Evolutionary conservation across 2,329 filamentous ascomycete genomes (phyloP).

Genomic region (Epichloe sp.): DNA sequence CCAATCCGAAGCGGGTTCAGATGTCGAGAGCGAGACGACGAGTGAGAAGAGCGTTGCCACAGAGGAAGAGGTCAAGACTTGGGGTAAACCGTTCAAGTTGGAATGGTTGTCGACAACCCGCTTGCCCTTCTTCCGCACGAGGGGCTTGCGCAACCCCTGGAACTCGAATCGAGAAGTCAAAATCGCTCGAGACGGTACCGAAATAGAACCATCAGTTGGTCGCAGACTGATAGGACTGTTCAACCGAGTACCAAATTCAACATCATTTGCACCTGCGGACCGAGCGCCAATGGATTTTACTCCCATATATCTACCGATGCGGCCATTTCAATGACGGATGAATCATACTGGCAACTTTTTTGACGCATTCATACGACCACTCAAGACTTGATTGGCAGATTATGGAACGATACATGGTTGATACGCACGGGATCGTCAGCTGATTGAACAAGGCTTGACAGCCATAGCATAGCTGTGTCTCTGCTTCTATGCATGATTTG

Average conservation of each 20-base stretch:
- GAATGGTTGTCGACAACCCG: conserved; percentile 78
- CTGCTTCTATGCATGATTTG: too few relatives aligned
- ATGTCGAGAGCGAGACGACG: conserved; percentile 27
- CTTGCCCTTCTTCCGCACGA: conserved; percentile 78
- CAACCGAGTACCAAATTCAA: conserved; percentile 38
- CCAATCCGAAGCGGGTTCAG: conserved; percentile 32
- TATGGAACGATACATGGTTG: too few relatives aligned
- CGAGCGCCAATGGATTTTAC: conserved; percentile 22
- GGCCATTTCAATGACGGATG: conserved; percentile 19
- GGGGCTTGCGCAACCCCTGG: conserved; percentile 83
- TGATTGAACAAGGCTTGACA: too few relatives aligned
- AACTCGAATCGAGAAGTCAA: conserved; percentile 94
- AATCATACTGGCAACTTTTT: background rate
- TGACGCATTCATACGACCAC: background rate
- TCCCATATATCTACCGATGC: conserved; percentile 25
- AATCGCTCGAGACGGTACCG: conserved; percentile 87
- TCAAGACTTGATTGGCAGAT: background rate
- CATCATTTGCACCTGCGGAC: conserved; percentile 15
- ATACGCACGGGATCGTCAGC: too few relatives aligned
- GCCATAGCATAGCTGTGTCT: too few relatives aligned
- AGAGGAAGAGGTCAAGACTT: conserved; percentile 48
- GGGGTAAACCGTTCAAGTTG: conserved; percentile 84
- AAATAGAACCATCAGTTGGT: conserved; percentile 74
- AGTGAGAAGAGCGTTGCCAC: conserved; percentile 27
- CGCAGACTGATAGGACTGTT: conserved; percentile 68